Evolutionary conservation across 2,329 filamentous ascomycete genomes (phyloP).

Genomic region (Gyromitra esculenta): DNA sequence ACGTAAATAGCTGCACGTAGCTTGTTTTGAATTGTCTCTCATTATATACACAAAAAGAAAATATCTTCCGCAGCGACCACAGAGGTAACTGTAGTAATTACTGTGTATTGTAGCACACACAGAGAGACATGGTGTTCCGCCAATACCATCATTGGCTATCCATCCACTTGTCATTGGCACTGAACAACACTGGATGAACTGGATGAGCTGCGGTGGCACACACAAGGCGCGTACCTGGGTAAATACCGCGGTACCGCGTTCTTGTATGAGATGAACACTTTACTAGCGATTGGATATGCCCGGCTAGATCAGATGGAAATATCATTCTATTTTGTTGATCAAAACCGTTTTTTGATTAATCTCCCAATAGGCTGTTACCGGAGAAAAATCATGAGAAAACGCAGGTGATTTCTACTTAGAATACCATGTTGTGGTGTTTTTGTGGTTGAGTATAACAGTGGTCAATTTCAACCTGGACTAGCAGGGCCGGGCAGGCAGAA

Average conservation of each 20-base stretch:
- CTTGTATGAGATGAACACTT: constrained; percentile 11
- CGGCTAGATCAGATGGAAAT: constrained; percentile 24
- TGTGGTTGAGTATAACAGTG: constrained; percentile 2
- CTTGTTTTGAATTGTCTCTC: not conserved
- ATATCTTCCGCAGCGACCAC: not conserved
- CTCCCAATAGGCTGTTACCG: not conserved
- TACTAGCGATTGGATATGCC: constrained; percentile 13
- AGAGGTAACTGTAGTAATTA: not conserved
- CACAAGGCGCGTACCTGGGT: constrained; percentile 9
- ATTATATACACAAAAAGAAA: not conserved
- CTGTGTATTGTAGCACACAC: not conserved
- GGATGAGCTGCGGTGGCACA: not conserved
- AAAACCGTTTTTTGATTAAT: not conserved
- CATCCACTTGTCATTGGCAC: constrained; percentile 2
- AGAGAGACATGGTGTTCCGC: not conserved
- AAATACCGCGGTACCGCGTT: constrained; percentile 8
- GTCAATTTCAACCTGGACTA: constrained; percentile 17
- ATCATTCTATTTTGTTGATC: not conserved
- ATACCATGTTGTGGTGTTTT: not conserved
- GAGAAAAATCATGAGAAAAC: not conserved
- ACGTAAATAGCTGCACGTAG: constrained; percentile 19
- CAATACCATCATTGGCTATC: constrained; percentile 1
- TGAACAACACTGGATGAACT: constrained; percentile 1
- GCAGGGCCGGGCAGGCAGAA: not conserved
- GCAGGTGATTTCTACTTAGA: not conserved